These are phyloP conservation scores for Toxoplasma gondii DNA, from an alignment of 169 alveolate genomes.

Conservation along the genomic window DNA sequence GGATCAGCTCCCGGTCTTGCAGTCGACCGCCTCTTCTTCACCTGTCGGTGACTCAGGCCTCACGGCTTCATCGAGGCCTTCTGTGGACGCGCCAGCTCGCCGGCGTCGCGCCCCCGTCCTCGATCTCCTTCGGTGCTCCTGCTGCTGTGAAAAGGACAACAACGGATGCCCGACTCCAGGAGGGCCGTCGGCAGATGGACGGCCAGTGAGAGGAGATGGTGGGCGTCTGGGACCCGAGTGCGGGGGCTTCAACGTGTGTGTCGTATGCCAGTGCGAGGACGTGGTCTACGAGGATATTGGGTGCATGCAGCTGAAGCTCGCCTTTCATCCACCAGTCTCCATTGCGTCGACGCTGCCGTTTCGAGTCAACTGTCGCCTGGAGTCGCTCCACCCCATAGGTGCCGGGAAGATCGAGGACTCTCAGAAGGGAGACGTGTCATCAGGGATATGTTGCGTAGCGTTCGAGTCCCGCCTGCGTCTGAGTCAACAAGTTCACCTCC, in stretches of 20 bases:
- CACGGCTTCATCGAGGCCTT: background rate
- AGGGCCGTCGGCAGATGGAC: background rate
- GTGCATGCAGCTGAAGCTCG: slow-evolving; percentile 56
- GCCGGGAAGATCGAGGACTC: background rate
- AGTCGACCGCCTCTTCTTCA: background rate
- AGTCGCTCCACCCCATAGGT: background rate
- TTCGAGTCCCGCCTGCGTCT: slow-evolving; percentile 5
- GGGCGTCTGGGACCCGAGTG: background rate
- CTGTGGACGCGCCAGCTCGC: background rate
- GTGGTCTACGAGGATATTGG: background rate
- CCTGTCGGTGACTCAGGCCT: background rate
- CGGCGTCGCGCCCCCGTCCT: slow-evolving; percentile 6
- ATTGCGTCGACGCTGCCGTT: slow-evolving; percentile 56
- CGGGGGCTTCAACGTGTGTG: slow-evolving; percentile 16
- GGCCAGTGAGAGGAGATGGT: background rate
- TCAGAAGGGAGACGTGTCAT: background rate
- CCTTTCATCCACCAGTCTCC: slow-evolving; percentile 56
- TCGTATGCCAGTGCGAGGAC: background rate
- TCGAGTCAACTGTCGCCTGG: slow-evolving; percentile 42
- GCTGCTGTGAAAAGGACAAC: background rate
- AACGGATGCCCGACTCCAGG: background rate
- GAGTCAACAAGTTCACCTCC: slow-evolving; percentile 16
- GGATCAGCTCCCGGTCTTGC: background rate
- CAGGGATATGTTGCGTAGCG: background rate
- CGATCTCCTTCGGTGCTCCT: slow-evolving; percentile 24